These are phyloP conservation scores for Stephania japonica DNA, from an alignment of 164 flowering plant genomes.

Conservation along the genomic window DNA sequence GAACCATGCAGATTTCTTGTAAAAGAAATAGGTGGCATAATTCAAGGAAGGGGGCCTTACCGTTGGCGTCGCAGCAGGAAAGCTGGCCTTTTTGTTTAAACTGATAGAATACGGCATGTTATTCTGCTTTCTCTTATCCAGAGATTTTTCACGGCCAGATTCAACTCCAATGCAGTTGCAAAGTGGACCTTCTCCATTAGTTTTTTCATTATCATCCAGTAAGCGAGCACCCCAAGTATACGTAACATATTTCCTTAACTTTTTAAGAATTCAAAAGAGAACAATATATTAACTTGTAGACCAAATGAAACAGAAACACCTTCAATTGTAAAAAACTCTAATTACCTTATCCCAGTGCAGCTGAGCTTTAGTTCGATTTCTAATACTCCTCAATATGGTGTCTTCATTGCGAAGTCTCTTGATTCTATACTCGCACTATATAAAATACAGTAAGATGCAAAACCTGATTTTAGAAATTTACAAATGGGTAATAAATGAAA, in stretches of 20 bases:
- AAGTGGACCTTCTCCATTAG: conserved; percentile 20
- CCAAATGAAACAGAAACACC: not conserved
- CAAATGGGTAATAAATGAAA: not conserved
- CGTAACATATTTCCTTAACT: conserved; percentile 89
- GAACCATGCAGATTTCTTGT: not conserved
- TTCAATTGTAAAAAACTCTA: not conserved
- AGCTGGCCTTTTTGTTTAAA: conserved; percentile 24
- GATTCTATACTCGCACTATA: conserved; percentile 77
- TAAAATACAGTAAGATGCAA: conserved; percentile 16
- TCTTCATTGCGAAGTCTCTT: conserved; percentile 85
- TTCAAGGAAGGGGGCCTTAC: conserved; percentile 23
- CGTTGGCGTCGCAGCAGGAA: conserved; percentile 40
- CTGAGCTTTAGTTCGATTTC: conserved; percentile 69
- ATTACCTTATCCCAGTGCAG: conserved; percentile 79
- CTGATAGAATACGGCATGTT: conserved; percentile 27
- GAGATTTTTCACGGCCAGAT: conserved; percentile 26
- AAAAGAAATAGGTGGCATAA: not conserved
- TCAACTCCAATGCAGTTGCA: conserved; percentile 24
- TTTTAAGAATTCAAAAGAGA: conserved; percentile 11
- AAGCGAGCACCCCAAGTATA: conserved; percentile 62
- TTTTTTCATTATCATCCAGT: conserved; percentile 33
- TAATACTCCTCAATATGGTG: conserved; percentile 47
- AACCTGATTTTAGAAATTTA: not conserved
- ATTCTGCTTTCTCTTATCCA: conserved; percentile 26
- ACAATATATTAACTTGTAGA: conserved; percentile 16